Conservation (phyloP, 2,329 filamentous ascomycete genomes). For the Graphium sp. region DNA sequence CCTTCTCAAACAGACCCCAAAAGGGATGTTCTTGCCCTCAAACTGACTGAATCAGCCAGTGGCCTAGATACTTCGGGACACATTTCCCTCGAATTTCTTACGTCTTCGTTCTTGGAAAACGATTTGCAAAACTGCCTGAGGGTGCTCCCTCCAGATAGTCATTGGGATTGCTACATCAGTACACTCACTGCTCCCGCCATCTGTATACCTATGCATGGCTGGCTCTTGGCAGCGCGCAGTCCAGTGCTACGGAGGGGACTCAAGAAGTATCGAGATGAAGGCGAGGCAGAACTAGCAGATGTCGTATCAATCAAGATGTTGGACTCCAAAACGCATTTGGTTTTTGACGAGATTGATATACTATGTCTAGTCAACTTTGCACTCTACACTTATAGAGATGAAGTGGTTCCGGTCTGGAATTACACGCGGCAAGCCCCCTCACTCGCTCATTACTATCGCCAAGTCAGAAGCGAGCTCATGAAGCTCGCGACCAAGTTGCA, state of each 20-base stretch:
- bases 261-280: slow-evolving; percentile 34
- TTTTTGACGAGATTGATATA: slow-evolving; percentile 55
- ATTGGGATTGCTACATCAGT: slow-evolving; percentile 26
- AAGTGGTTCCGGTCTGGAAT: slow-evolving; percentile 73
- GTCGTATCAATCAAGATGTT: slow-evolving; percentile 34
- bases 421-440: slow-evolving; percentile 49
- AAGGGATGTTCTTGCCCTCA: slow-evolving; percentile 24
- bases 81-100: slow-evolving; percentile 35
- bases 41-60: slow-evolving; percentile 16
- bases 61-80: slow-evolving; percentile 27
- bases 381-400: slow-evolving; percentile 68
- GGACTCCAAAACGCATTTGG: slow-evolving; percentile 36
- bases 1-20: slow-evolving; percentile 14
- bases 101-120: slow-evolving; percentile 46
- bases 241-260: slow-evolving; percentile 47
- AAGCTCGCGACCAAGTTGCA: slow-evolving; percentile 58
- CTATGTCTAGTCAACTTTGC: slow-evolving; percentile 66
- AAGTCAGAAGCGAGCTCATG: slow-evolving; percentile 76
- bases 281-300: slow-evolving; percentile 40
- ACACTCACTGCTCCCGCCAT: slow-evolving; percentile 50
- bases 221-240: slow-evolving; percentile 63
- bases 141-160: slow-evolving; percentile 18
- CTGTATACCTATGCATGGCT: slow-evolving; percentile 66
- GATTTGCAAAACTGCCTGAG: slow-evolving; percentile 38
- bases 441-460: slow-evolving; percentile 57